phyloP scores from a whole-genome alignment of 805 yeast species.

The Komagataella phaffii region DNA sequence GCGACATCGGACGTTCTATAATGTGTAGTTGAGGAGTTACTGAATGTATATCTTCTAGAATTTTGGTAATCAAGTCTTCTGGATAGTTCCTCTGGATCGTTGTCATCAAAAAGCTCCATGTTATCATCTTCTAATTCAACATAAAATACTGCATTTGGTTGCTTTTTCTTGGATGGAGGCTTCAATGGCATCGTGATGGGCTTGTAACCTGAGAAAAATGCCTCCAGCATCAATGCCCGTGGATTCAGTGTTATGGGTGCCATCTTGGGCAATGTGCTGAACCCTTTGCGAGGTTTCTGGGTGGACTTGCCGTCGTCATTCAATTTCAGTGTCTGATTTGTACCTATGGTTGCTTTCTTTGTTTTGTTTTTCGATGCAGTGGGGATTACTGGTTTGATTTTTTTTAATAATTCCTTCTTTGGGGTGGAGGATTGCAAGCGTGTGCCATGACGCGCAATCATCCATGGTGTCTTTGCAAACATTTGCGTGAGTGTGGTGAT shows the following conservation, averaged over 20 bases:
- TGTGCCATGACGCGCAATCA: not conserved
- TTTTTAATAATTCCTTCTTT: not conserved
- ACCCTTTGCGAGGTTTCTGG: conserved; percentile 14
- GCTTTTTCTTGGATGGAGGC: conserved; percentile 11
- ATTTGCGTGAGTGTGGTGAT: not conserved
- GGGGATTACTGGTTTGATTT: not conserved
- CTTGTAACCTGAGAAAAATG: conserved; percentile 20
- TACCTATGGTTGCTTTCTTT: not conserved
- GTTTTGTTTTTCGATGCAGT: not conserved
- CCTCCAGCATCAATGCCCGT: conserved; percentile 18
- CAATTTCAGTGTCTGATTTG: not conserved
- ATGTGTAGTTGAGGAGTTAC: not conserved
- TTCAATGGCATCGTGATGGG: conserved; percentile 19
- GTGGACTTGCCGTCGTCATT: not conserved
- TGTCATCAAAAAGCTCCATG: conserved; percentile 10
- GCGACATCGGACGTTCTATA: not conserved
- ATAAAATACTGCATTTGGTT: conserved; percentile 14
- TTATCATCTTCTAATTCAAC: conserved; percentile 19
- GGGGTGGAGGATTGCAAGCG: conserved; percentile 1
- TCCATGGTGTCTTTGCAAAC: not conserved
- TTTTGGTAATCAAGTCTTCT: not conserved
- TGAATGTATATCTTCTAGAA: not conserved
- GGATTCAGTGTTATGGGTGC: conserved; percentile 19
- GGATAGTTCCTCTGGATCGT: conserved; percentile 2
- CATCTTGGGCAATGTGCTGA: conserved; percentile 19